Evolutionary conservation across 2,329 filamentous ascomycete species (phyloP), one percentile per base, ranked within the genome.

Genomic region (Alternaria brassicae): DNA sequence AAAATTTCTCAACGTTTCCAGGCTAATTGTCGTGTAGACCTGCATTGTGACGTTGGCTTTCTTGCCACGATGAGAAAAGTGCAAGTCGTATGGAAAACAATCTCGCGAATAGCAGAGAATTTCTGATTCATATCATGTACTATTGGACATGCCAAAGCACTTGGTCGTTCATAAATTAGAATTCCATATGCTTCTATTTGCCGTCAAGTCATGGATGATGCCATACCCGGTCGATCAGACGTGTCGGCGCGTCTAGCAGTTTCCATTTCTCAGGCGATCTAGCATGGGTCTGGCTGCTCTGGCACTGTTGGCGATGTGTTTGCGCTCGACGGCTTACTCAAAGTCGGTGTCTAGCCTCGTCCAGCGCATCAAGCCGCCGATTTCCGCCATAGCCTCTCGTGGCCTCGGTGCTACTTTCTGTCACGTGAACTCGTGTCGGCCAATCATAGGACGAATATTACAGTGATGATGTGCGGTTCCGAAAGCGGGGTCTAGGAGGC

Each of bases 361-460:
- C 51, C 36, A 55, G 39, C 42, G 45, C 56, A 37, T 28, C 21
- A 32, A 50, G 44, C 56, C 51, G 56, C 39, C 51, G 27, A 34
- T 56, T 59, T 51, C 58, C 60, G 53, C 49, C 56, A 30, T 27
- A 10, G 36, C 28, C 48, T 34, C 36, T 42, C n/a, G 36, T 36
- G 28, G 44, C 56, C 61, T 61, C 61, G 60, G 63, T 47, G 47
- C 7, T 4, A 28, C 19, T 36, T 6, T 2, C 5, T 10, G 6
- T 56, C 62, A 65, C 63, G 63, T 66, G 63, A 61, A n/a, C 3
- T 53, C 54, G 63, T 61, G 47, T 53, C 21, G 59, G 21, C 63
- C 21, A 66, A 66, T 66, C 53, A 62, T 48, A 62, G 37, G 30
- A 34, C 13, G 17, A 32, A 37, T 19, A 34, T 56, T 53, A 47